Evolutionary conservation across 495 filamentous ascomycete species (phyloP).

Genomic region (Talaromyces borbonicus): DNA sequence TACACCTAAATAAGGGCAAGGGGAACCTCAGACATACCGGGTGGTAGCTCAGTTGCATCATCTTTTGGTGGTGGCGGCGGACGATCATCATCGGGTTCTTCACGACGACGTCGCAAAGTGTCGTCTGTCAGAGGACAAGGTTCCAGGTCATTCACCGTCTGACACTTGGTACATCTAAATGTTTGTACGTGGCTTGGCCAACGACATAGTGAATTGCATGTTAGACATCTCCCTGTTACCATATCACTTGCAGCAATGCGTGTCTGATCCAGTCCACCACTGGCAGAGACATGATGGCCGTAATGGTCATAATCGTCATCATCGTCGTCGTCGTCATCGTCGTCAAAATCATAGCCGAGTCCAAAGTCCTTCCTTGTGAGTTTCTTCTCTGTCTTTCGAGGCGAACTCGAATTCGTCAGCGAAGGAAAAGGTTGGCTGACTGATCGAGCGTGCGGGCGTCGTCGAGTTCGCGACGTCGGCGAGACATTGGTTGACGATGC

Average conservation of each 20-base stretch:
- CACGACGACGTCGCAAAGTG: slow-evolving; percentile 10
- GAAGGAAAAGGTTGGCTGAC: slow-evolving; percentile 70
- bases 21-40: slow-evolving; percentile 3
- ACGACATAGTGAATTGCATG: slow-evolving; percentile 69
- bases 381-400: slow-evolving; percentile 40
- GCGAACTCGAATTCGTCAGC: slow-evolving; percentile 41
- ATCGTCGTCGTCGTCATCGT: slow-evolving; percentile 29
- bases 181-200: slow-evolving; percentile 70
- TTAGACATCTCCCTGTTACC: slow-evolving; percentile 68
- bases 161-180: slow-evolving; percentile 78
- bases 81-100: not conserved
- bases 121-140: slow-evolving; percentile 26
- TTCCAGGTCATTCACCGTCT: slow-evolving; percentile 77
- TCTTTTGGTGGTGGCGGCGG: slow-evolving; percentile 15
- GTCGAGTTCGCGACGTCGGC: slow-evolving; percentile 16
- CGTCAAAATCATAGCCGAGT: slow-evolving; percentile 26
- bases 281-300: slow-evolving; percentile 16
- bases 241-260: slow-evolving; percentile 26
- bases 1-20: not conserved
- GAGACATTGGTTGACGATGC: slow-evolving; percentile 8
- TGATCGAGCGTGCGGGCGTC: slow-evolving; percentile 52
- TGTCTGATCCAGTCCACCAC: slow-evolving; percentile 25
- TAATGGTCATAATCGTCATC: slow-evolving; percentile 12
- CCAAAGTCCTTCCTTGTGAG: slow-evolving; percentile 17
- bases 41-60: slow-evolving; percentile 11